Evolutionary conservation across 257 asterid species (phyloP), one percentile per base, ranked within the genome.

Genomic region (Solanum etuberosum): DNA sequence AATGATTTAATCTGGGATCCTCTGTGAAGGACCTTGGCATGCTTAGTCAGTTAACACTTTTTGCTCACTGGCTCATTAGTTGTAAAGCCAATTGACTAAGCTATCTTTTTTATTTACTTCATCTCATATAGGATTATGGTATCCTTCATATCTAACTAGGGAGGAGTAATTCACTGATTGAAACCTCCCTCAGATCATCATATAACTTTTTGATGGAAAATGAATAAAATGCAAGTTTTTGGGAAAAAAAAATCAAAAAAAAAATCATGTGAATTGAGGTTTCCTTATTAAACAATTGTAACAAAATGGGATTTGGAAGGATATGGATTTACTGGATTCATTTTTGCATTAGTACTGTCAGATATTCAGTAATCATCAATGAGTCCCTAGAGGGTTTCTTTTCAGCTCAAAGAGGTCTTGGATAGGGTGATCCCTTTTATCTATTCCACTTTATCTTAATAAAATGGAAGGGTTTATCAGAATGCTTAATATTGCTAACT

Each of bases 31-130:
- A 42, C 48, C 48, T 3, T 42, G 14, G 15, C 1, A 3, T 11
- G 48, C 3, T 3, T 11, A 42, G 15, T 1, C 48, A 42, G 0
- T 3, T 1, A 1, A 0, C 12, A 11, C 15, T 42, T 42, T 11
- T 42, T 42, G 48, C 51, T 3, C 51, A 13, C 16, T 3, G 5
- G 16, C 16, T 43, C 13, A 3, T 1, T 10, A 42, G 12, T 40
- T 40, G 9, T 12, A 40, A 40, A 40, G 46, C 13, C 46, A 38
- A 40, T 40, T 10, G 15, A 0, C 15, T 10, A 42, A 11, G 4
- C 48, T 3, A 4, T 42, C 48, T 2, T 42, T 42, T 11, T 2
- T 43, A 43, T 43, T 43, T 43, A 46, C 18, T 46, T 46, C 18
- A 46, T 46, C 54, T 13, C 18, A 46, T 46, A 46, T 46, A 46